Conservation (phyloP, 148 eudicot species). For the Agrostemma githago region DNA sequence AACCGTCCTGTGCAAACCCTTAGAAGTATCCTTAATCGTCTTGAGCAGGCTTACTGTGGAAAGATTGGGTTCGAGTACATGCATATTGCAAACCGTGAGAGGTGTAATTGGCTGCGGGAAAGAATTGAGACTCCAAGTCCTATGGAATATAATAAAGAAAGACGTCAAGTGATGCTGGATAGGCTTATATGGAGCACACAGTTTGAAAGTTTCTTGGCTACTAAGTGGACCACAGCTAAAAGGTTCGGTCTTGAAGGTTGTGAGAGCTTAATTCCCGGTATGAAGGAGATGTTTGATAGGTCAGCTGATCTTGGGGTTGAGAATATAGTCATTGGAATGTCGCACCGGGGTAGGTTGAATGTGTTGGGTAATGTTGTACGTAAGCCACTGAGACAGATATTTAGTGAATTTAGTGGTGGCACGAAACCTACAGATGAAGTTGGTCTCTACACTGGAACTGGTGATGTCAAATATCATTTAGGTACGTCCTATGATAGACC, state of each 20-base stretch:
- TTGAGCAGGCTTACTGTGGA: constrained; percentile 95
- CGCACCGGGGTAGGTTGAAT: constrained; percentile 86
- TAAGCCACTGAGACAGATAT: constrained; percentile 77
- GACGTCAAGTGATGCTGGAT: constrained; percentile 87
- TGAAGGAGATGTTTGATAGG: constrained; percentile 96
- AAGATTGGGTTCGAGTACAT: constrained; percentile 87
- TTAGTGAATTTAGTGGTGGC: constrained; percentile 86
- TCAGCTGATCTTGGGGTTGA: constrained; percentile 89
- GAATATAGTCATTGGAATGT: constrained; percentile 90
- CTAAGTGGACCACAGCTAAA: constrained; percentile 92
- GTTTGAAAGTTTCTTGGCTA: constrained; percentile 88
- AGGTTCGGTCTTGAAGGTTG: constrained; percentile 95
- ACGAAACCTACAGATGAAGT: constrained; percentile 72
- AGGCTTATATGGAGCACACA: constrained; percentile 89
- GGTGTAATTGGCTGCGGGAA: constrained; percentile 93
- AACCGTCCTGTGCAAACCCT: constrained; percentile 95
- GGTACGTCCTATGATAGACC: constrained; percentile 95
- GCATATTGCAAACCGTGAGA: constrained; percentile 87
- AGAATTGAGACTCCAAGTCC: constrained; percentile 85
- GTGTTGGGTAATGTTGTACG: constrained; percentile 90
- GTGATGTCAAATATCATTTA: constrained; percentile 88
- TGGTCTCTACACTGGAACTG: constrained; percentile 85
- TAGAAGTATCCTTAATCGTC: constrained; percentile 71
- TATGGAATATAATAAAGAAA: constrained; percentile 60
- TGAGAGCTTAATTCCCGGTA: constrained; percentile 91